phyloP scores from a whole-genome alignment of 2,329 filamentous ascomycete species.

The Aspergillus floridensis region DNA sequence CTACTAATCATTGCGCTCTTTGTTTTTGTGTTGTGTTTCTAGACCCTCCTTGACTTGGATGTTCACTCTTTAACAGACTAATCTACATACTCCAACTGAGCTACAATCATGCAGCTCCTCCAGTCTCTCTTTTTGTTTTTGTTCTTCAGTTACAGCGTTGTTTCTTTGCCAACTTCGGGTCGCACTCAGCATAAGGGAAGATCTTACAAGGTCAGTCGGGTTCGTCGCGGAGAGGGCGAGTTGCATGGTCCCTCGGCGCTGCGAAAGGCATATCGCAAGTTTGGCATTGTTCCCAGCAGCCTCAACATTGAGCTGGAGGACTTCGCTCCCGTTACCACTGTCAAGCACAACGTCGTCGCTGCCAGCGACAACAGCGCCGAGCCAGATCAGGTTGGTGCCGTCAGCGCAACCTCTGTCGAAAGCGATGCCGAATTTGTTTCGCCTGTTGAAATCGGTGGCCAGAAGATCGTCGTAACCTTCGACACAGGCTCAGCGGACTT shows the following conservation, averaged over 20 bases:
- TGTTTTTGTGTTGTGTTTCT: slow-evolving; percentile 1
- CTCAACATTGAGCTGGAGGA: slow-evolving; percentile 38
- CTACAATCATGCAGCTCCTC: slow-evolving; percentile 27
- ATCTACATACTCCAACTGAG: neutral
- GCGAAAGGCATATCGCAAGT: slow-evolving; percentile 67
- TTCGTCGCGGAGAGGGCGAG: slow-evolving; percentile 55
- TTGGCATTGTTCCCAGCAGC: slow-evolving; percentile 52
- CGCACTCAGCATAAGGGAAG: slow-evolving; percentile 27
- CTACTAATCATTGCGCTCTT: slow-evolving; percentile 2
- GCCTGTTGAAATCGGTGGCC: slow-evolving; percentile 67
- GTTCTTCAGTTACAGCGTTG: slow-evolving; percentile 32
- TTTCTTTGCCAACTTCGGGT: slow-evolving; percentile 33
- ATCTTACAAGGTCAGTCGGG: slow-evolving; percentile 62
- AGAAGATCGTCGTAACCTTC: slow-evolving; percentile 67
- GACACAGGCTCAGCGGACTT: slow-evolving; percentile 74
- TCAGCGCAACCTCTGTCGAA: slow-evolving; percentile 62
- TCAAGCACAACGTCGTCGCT: slow-evolving; percentile 23
- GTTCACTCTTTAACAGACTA: slow-evolving; percentile 6
- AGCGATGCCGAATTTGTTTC: slow-evolving; percentile 69
- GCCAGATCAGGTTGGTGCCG: slow-evolving; percentile 51
- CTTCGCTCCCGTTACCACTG: slow-evolving; percentile 31
- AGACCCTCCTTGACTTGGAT: slow-evolving; percentile 1
- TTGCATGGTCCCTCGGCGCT: slow-evolving; percentile 62
- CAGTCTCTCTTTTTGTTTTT: slow-evolving; percentile 28
- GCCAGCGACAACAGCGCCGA: slow-evolving; percentile 26